Evolutionary conservation across 306 rosid species (phyloP).

Genomic region (Prunus fruticosa): DNA sequence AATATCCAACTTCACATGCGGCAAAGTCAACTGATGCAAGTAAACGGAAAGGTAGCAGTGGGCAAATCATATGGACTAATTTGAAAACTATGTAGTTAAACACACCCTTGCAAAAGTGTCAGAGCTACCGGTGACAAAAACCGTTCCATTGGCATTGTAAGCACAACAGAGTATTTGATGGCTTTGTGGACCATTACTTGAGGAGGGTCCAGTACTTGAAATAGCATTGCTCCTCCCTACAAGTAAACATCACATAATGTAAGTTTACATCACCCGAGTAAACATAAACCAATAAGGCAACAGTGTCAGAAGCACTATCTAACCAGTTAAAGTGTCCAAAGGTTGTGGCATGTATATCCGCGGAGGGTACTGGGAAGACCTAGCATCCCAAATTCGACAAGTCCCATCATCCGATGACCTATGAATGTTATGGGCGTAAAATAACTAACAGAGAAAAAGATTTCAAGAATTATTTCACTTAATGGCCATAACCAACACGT

Average conservation of each 20-base stretch:
- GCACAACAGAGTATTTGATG: slow-evolving; percentile 87
- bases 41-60: slow-evolving; percentile 15
- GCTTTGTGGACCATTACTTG: slow-evolving; percentile 57
- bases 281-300: slow-evolving; percentile 7
- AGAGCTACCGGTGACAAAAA: slow-evolving; percentile 91
- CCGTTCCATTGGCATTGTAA: slow-evolving; percentile 83
- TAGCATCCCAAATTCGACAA: slow-evolving; percentile 92
- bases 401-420: slow-evolving; percentile 96
- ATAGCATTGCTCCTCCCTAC: slow-evolving; percentile 69
- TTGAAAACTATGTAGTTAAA: slow-evolving; percentile 16
- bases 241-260: slow-evolving; percentile 25
- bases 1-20: slow-evolving; percentile 27
- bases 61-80: slow-evolving; percentile 24
- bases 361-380: slow-evolving; percentile 55
- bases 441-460: slow-evolving; percentile 2
- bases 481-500: slow-evolving; percentile 2
- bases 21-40: slow-evolving; percentile 19
- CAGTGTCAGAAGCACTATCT: slow-evolving; percentile 37
- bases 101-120: slow-evolving; percentile 87
- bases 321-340: slow-evolving; percentile 55
- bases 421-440: slow-evolving; percentile 19
- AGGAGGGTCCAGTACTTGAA: slow-evolving; percentile 49
- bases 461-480: not conserved
- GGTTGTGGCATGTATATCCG: slow-evolving; percentile 73
- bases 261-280: not conserved